Conservation (phyloP, 805 yeast genomes). For the Wickerhamomyces xylosicus region DNA sequence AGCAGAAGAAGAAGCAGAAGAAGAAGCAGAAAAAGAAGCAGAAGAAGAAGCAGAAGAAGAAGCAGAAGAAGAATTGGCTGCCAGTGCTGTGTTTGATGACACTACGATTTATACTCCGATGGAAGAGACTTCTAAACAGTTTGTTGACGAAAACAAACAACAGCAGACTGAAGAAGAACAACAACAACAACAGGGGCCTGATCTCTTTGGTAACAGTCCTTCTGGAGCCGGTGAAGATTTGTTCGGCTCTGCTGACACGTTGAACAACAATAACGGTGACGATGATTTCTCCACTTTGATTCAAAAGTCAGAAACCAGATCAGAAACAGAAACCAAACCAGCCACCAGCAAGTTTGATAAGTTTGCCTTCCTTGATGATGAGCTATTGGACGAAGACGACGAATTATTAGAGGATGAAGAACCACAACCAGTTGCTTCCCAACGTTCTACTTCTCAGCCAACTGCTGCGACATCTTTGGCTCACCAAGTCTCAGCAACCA, state of each 20-base stretch:
- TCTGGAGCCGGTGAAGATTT: neutral
- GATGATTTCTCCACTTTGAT: constrained; percentile 1
- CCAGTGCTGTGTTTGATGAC: neutral
- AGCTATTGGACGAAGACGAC: constrained; percentile 4
- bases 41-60: constrained; percentile 5
- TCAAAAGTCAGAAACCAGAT: neutral
- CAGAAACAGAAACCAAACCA: no score
- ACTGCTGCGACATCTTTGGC: no score
- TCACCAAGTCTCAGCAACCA: neutral
- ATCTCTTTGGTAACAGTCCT: neutral
- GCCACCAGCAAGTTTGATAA: constrained; percentile 2
- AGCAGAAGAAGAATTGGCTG: constrained; percentile 2
- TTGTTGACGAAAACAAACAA: neutral
- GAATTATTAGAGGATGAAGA: constrained; percentile 2
- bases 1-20: no score
- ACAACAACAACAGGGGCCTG: neutral
- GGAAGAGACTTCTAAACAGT: neutral
- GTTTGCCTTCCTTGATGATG: constrained; percentile 13
- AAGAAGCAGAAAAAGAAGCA: constrained; percentile 4
- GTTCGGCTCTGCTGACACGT: constrained; percentile 1
- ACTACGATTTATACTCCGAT: neutral
- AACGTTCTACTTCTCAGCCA: constrained; percentile 2
- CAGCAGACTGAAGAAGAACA: no score
- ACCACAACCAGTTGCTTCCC: neutral
- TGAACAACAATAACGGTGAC: neutral